Conservation (phyloP, 768 basidiomycete species). For the Scleroderma bovista region DNA sequence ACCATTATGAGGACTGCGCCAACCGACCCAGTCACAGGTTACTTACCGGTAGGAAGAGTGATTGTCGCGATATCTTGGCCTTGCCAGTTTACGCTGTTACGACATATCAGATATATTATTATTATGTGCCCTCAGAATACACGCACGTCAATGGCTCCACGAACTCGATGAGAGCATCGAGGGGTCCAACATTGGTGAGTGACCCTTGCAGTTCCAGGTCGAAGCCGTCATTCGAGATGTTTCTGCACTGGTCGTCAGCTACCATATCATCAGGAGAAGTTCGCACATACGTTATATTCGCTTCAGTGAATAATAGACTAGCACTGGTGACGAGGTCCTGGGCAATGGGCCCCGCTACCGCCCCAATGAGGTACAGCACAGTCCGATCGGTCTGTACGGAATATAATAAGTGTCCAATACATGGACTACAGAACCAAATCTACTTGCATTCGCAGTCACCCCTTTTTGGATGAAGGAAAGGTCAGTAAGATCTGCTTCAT, state of each 20-base stretch:
- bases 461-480: slow-evolving; percentile 52
- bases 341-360: slow-evolving; percentile 59
- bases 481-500: slow-evolving; percentile 43
- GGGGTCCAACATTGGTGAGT: slow-evolving; percentile 56
- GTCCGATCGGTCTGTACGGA: slow-evolving; percentile 50
- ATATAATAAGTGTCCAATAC: slow-evolving; percentile 1
- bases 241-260: slow-evolving; percentile 48
- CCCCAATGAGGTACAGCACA: slow-evolving; percentile 63
- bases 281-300: slow-evolving; percentile 49
- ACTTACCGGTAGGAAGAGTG: slow-evolving; percentile 50
- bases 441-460: slow-evolving; percentile 49
- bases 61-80: slow-evolving; percentile 60
- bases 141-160: slow-evolving; percentile 54
- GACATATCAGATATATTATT: neutral
- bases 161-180: slow-evolving; percentile 67
- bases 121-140: neutral
- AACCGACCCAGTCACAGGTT: neutral
- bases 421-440: neutral
- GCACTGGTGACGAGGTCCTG: slow-evolving; percentile 60
- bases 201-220: slow-evolving; percentile 55
- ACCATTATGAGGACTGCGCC: neutral
- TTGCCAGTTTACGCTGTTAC: slow-evolving; percentile 53
- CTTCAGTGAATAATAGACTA: slow-evolving; percentile 47
- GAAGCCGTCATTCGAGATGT: slow-evolving; percentile 57
- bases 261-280: slow-evolving; percentile 32